A percentile compares a stretch with the other conserved stretches of the same genome.
These are phyloP conservation scores for Hyaloscypha bicolor DNA, from an alignment of 495 filamentous ascomycete genomes.

Conservation along the genomic window DNA sequence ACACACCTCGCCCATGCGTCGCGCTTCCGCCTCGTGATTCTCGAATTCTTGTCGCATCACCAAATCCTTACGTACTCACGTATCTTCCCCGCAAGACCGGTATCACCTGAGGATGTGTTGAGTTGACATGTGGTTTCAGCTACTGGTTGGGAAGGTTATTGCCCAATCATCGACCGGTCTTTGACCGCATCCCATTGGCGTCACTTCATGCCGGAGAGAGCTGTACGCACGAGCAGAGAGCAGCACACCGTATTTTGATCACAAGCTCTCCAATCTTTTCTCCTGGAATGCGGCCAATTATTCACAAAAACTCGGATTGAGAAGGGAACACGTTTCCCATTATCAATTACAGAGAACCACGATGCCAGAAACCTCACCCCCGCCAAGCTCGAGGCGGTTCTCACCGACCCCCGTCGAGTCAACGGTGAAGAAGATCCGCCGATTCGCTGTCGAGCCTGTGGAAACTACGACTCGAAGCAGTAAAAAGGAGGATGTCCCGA, in stretches of 20 bases:
- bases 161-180: slow-evolving; percentile 9
- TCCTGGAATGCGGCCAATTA: slow-evolving; percentile 26
- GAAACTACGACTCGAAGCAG: slow-evolving; percentile 30
- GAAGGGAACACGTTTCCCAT: slow-evolving; percentile 6
- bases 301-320: slow-evolving; percentile 24
- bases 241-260: slow-evolving; percentile 32
- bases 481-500: slow-evolving; percentile 17
- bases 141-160: background rate
- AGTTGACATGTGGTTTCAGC: slow-evolving; percentile 11
- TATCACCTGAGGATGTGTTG: background rate
- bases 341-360: slow-evolving; percentile 11
- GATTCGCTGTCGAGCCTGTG: slow-evolving; percentile 31
- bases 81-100: slow-evolving; percentile 16
- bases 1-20: background rate
- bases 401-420: slow-evolving; percentile 29
- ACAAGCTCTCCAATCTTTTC: slow-evolving; percentile 22
- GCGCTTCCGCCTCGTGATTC: background rate
- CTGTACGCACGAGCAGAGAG: slow-evolving; percentile 12
- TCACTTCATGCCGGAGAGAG: slow-evolving; percentile 10
- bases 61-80: slow-evolving; percentile 12
- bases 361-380: slow-evolving; percentile 28
- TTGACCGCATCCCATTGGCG: slow-evolving; percentile 20
- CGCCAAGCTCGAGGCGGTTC: slow-evolving; percentile 28
- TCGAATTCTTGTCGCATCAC: background rate
- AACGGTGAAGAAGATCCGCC: slow-evolving; percentile 29